Evolutionary conservation across 148 eudicot genomes (phyloP).

Genomic region (Hydrangea macrophylla): DNA sequence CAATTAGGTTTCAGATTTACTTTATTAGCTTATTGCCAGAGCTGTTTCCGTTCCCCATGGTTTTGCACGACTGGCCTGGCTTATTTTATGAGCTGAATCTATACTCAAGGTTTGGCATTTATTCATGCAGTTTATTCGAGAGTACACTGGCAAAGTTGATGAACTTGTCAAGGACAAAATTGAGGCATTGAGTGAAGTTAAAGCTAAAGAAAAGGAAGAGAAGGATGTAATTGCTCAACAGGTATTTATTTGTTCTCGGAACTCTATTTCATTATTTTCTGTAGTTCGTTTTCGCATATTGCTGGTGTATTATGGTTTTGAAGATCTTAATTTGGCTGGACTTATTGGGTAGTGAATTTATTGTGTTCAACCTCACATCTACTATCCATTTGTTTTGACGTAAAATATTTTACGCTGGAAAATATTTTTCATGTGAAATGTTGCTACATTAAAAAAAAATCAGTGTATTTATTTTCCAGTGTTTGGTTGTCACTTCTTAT

Average conservation of each 20-base stretch:
- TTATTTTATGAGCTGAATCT: neutral
- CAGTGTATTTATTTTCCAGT: too few relatives aligned
- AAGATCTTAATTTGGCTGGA: too few relatives aligned
- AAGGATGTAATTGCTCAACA: slow-evolving; percentile 80
- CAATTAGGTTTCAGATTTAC: too few relatives aligned
- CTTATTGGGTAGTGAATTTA: too few relatives aligned
- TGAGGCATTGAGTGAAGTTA: slow-evolving; percentile 71
- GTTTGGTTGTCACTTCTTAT: too few relatives aligned
- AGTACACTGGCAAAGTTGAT: slow-evolving; percentile 95
- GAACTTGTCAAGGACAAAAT: slow-evolving; percentile 84
- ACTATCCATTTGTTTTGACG: too few relatives aligned
- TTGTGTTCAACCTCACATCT: neutral
- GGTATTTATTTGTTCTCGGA: slow-evolving; percentile 38
- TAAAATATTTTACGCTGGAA: too few relatives aligned
- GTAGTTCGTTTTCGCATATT: neutral
- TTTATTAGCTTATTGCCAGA: neutral
- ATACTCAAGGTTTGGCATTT: neutral
- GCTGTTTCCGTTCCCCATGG: neutral
- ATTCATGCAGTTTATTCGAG: slow-evolving; percentile 75
- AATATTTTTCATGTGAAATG: too few relatives aligned
- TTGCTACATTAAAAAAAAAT: too few relatives aligned
- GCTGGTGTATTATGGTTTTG: neutral
- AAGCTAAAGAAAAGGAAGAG: slow-evolving; percentile 83
- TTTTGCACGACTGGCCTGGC: neutral
- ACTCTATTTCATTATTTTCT: neutral